These are phyloP conservation scores for Arabidopsis lyrata DNA, from an alignment of 441 rosid genomes.

Conservation along the genomic window DNA sequence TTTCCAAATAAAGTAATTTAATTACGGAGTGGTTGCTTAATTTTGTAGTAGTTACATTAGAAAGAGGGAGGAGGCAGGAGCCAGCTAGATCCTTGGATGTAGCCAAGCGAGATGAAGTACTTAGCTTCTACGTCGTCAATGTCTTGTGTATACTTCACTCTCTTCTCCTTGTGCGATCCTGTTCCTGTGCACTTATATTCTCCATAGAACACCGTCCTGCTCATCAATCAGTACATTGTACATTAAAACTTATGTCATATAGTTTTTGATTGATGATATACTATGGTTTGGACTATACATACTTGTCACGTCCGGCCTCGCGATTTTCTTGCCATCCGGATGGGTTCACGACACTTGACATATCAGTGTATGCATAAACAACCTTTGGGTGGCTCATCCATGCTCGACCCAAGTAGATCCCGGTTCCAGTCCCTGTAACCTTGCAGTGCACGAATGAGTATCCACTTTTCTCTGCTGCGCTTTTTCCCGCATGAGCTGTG, in stretches of 20 bases:
- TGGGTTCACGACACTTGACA: constrained; percentile 48
- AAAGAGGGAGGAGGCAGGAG: constrained; percentile 63
- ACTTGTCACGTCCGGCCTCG: constrained; percentile 49
- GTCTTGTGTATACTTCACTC: constrained; percentile 54
- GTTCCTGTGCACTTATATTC: constrained; percentile 54
- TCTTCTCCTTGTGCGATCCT: constrained; percentile 42
- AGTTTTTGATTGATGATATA: background rate
- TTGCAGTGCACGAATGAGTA: constrained; percentile 63
- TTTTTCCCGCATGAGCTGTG: constrained; percentile 64
- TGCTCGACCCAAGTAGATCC: constrained; percentile 62
- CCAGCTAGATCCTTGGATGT: constrained; percentile 64
- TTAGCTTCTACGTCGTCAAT: constrained; percentile 44
- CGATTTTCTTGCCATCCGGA: constrained; percentile 57
- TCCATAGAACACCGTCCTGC: constrained; percentile 48
- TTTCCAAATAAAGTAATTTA: background rate
- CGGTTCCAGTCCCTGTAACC: constrained; percentile 49
- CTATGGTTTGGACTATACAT: constrained; percentile 1
- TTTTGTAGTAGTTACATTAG: constrained; percentile 15
- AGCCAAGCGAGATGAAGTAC: constrained; percentile 51
- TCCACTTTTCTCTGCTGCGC: constrained; percentile 49
- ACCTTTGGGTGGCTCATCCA: constrained; percentile 62
- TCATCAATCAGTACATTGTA: constrained; percentile 14
- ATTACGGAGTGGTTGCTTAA: background rate
- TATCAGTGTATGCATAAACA: constrained; percentile 53
- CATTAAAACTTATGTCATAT: background rate